Evolutionary conservation across 495 filamentous ascomycete species (phyloP).

Genomic region (Aspergillus steynii): DNA sequence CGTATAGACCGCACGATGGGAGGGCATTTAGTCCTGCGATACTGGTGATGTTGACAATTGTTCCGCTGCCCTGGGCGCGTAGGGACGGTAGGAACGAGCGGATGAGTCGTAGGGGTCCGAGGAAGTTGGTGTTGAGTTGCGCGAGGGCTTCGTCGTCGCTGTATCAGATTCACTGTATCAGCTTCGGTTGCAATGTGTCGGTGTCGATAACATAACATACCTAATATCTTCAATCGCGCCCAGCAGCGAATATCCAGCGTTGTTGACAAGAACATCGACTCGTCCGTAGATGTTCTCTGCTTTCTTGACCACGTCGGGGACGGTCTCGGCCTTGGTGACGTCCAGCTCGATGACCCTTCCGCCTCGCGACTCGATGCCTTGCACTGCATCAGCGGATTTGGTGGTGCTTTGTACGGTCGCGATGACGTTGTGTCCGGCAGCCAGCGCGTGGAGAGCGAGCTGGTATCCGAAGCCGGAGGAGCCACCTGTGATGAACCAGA

Average conservation of each 20-base stretch:
- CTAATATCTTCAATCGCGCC: conserved; percentile 29
- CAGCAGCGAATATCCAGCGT: conserved; percentile 31
- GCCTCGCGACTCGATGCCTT: conserved; percentile 26
- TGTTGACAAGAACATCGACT: conserved; percentile 35
- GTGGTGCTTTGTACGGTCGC: conserved; percentile 52
- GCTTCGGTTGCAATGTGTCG: not conserved
- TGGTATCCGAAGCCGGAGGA: conserved; percentile 54
- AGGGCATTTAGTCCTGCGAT: conserved; percentile 16
- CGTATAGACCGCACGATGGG: conserved; percentile 23
- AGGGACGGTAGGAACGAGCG: conserved; percentile 44
- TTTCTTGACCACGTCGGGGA: conserved; percentile 3
- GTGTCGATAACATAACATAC: conserved; percentile 6
- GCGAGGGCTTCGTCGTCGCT: conserved; percentile 38
- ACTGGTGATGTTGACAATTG: conserved; percentile 48
- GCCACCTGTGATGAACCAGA: conserved; percentile 57
- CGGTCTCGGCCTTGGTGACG: conserved; percentile 30
- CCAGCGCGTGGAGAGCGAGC: conserved; percentile 46
- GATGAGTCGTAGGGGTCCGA: conserved; percentile 45
- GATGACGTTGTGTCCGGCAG: conserved; percentile 52
- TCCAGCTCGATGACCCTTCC: conserved; percentile 38
- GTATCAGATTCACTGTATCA: not conserved
- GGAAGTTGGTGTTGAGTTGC: conserved; percentile 51
- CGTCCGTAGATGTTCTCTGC: conserved; percentile 15
- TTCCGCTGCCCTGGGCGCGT: conserved; percentile 35
- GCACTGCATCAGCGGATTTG: conserved; percentile 26